phyloP scores from a whole-genome alignment of 2,329 filamentous ascomycete species.

The Xylaria sp. region DNA sequence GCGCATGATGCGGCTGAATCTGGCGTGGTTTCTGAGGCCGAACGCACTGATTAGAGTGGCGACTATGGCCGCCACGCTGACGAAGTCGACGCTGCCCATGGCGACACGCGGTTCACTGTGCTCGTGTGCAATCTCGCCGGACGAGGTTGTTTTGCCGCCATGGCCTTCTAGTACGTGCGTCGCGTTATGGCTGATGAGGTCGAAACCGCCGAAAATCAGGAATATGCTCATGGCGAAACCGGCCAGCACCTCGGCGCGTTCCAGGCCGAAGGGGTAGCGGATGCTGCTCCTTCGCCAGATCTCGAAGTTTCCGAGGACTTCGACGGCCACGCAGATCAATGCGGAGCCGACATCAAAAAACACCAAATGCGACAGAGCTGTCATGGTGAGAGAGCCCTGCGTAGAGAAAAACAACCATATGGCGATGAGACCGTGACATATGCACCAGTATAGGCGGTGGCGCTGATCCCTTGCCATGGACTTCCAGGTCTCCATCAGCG shows the following conservation, averaged over 20 bases:
- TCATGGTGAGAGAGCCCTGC: slow-evolving; percentile 81
- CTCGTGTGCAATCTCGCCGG: slow-evolving; percentile 62
- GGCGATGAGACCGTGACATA: slow-evolving; percentile 79
- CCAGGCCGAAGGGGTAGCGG: slow-evolving; percentile 87
- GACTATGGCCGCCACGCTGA: slow-evolving; percentile 73
- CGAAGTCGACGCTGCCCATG: slow-evolving; percentile 72
- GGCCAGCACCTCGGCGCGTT: slow-evolving; percentile 87
- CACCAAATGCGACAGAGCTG: slow-evolving; percentile 84
- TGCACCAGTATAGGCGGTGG: slow-evolving; percentile 77
- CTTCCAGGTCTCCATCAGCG: slow-evolving; percentile 76
- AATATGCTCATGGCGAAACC: slow-evolving; percentile 96
- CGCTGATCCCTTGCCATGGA: slow-evolving; percentile 89
- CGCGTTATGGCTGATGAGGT: slow-evolving; percentile 87
- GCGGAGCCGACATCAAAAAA: slow-evolving; percentile 95
- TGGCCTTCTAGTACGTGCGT: slow-evolving; percentile 80
- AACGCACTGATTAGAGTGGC: slow-evolving; percentile 84
- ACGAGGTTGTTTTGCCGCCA: slow-evolving; percentile 48
- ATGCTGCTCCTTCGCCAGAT: slow-evolving; percentile 93
- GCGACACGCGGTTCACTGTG: slow-evolving; percentile 45
- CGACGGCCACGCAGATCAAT: slow-evolving; percentile 83
- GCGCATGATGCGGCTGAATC: slow-evolving; percentile 87
- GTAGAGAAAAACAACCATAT: slow-evolving; percentile 81
- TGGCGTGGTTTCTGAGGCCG: slow-evolving; percentile 79
- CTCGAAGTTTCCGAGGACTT: slow-evolving; percentile 93
- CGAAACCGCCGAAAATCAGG: slow-evolving; percentile 93